phyloP scores from a whole-genome alignment of 345 rosid genomes.

The Iberis pinnata region DNA sequence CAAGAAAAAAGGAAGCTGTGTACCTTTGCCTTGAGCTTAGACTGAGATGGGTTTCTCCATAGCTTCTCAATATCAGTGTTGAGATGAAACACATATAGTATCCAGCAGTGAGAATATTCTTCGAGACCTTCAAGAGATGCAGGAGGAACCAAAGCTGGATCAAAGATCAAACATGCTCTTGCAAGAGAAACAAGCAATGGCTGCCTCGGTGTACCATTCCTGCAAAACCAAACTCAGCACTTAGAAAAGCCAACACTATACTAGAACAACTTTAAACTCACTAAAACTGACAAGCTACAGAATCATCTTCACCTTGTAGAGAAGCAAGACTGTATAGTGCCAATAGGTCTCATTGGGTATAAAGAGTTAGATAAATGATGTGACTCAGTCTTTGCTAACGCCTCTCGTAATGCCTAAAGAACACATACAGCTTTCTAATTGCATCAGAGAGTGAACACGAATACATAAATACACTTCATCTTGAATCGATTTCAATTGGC shows the following conservation, averaged over 20 bases:
- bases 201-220: conserved; percentile 92
- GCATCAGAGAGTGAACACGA: neutral
- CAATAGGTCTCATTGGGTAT: conserved; percentile 77
- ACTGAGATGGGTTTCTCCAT: conserved; percentile 80
- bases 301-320: conserved; percentile 38
- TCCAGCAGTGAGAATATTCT: conserved; percentile 93
- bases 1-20: neutral
- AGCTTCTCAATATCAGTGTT: conserved; percentile 87
- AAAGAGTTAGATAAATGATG: conserved; percentile 35
- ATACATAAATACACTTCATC: neutral
- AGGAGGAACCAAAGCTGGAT: conserved; percentile 69
- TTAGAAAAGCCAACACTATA: conserved; percentile 3
- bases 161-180: conserved; percentile 64
- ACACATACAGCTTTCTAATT: neutral
- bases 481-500: neutral
- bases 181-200: conserved; percentile 85
- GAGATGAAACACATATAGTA: conserved; percentile 82
- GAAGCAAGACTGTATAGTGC: conserved; percentile 73
- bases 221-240: conserved; percentile 18
- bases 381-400: conserved; percentile 39
- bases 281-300: neutral
- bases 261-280: neutral
- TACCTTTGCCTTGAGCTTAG: conserved; percentile 92
- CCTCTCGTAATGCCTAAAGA: conserved; percentile 61
- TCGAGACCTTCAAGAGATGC: conserved; percentile 89